Evolutionary conservation across 441 rosid species (phyloP).

Genomic region (Euphorbia corollata): DNA sequence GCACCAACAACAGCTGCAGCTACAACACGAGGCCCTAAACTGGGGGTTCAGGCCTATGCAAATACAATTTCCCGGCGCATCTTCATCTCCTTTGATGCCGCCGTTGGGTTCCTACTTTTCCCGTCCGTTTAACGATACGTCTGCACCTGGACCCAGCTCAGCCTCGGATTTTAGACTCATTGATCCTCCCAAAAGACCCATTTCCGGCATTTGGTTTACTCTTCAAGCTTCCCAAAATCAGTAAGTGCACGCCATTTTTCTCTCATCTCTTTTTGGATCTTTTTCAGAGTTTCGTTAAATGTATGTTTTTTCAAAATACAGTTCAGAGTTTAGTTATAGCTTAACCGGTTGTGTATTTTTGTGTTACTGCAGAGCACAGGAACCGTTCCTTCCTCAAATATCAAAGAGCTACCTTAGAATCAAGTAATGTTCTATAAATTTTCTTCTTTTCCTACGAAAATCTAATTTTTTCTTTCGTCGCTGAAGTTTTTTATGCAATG

Average conservation of each 20-base stretch:
- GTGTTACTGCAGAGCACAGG: slow-evolving; percentile 57
- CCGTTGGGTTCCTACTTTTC: slow-evolving; percentile 53
- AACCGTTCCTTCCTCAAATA: slow-evolving; percentile 88
- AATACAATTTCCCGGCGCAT: slow-evolving; percentile 8
- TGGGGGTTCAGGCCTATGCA: slow-evolving; percentile 53
- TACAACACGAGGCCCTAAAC: slow-evolving; percentile 43
- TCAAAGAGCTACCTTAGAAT: slow-evolving; percentile 91
- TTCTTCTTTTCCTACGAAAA: background rate
- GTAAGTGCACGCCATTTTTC: slow-evolving; percentile 43
- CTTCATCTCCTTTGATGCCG: slow-evolving; percentile 49
- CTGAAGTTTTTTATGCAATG: background rate
- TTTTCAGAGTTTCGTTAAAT: background rate
- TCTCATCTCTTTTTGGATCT: no score
- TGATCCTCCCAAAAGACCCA: slow-evolving; percentile 74
- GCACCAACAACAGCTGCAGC: slow-evolving; percentile 36
- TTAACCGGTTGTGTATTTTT: slow-evolving; percentile 15
- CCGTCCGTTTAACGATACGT: slow-evolving; percentile 47
- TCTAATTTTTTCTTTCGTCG: background rate
- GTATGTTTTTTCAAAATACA: background rate
- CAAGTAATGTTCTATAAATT: slow-evolving; percentile 45
- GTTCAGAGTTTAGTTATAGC: background rate
- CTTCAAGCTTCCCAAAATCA: slow-evolving; percentile 82
- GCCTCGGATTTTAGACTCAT: slow-evolving; percentile 50
- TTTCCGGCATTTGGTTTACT: slow-evolving; percentile 94
- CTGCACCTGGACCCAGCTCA: slow-evolving; percentile 54